Evolutionary conservation across 805 yeast genomes (phyloP).

Genomic region (Lachancea fermentati): DNA sequence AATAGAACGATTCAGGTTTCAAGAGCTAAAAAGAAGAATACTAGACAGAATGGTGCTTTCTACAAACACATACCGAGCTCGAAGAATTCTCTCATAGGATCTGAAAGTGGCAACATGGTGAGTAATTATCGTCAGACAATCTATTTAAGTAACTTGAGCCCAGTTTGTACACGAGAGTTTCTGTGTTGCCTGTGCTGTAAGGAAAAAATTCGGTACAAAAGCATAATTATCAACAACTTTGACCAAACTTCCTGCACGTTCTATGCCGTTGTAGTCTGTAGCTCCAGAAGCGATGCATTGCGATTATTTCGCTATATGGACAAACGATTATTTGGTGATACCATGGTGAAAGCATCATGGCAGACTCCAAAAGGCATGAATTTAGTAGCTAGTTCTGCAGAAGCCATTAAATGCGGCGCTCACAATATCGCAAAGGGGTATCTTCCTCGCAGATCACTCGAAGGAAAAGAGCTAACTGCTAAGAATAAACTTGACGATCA

Average conservation of each 20-base stretch:
- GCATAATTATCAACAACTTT: conserved; percentile 17
- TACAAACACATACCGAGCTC: too few species aligned
- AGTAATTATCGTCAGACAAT: conserved; percentile 16
- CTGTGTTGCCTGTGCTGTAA: conserved; percentile 21
- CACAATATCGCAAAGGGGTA: too few species aligned
- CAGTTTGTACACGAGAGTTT: conserved; percentile 27
- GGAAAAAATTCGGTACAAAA: conserved; percentile 20
- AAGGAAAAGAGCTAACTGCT: too few species aligned
- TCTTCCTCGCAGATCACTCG: too few species aligned
- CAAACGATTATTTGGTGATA: conserved; percentile 27
- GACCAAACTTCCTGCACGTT: conserved; percentile 18
- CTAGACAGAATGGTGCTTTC: background rate
- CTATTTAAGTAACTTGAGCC: conserved; percentile 24
- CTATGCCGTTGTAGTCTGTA: conserved; percentile 23
- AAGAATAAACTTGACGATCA: too few species aligned
- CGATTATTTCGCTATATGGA: conserved; percentile 19
- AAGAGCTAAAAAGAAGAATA: conserved; percentile 16
- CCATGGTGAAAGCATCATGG: conserved; percentile 23
- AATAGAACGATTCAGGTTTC: conserved; percentile 24
- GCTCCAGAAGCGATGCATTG: conserved; percentile 18
- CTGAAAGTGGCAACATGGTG: conserved; percentile 3
- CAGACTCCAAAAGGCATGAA: conserved; percentile 1
- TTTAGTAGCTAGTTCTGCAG: too few species aligned
- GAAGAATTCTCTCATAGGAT: too few species aligned
- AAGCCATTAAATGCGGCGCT: too few species aligned